Percentiles rank a stretch among this genome's conserved stretches.
These are phyloP conservation scores for Hordeum pubiflorum DNA, from an alignment of 202 grass and related monocot species.

Conservation along the genomic window DNA sequence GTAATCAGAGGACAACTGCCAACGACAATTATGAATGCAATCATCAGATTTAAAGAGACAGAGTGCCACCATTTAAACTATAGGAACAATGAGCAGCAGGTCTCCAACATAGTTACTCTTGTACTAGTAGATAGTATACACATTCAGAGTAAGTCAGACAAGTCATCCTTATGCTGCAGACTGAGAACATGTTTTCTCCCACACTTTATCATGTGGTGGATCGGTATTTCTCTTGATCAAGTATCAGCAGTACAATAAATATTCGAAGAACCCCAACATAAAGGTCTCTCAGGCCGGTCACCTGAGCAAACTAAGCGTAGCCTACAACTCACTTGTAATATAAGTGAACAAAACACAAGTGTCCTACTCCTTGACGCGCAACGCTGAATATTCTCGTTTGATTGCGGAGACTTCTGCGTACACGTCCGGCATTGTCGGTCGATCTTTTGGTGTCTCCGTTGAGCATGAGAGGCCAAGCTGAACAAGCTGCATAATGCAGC, in stretches of 20 bases:
- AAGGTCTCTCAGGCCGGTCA: neutral
- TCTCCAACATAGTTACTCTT: neutral
- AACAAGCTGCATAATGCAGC: conserved; percentile 16
- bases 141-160: neutral
- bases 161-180: neutral
- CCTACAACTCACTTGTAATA: neutral
- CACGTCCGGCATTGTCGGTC: conserved; percentile 15
- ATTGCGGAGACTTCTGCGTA: conserved; percentile 7
- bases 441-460: conserved; percentile 13
- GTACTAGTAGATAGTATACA: neutral
- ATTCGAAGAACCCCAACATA: neutral
- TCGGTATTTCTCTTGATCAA: neutral
- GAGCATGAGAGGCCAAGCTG: conserved; percentile 35
- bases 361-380: neutral
- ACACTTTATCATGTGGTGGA: neutral
- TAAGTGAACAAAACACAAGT: neutral
- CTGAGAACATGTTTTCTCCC: neutral
- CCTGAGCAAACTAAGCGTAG: neutral
- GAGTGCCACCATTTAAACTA: neutral
- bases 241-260: neutral
- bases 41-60: neutral
- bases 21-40: neutral
- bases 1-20: neutral
- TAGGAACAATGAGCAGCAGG: neutral
- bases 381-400: neutral